Evolutionary conservation across 352 stramenopile species (phyloP).

Genomic region (Aphanomyces cochlioides): DNA sequence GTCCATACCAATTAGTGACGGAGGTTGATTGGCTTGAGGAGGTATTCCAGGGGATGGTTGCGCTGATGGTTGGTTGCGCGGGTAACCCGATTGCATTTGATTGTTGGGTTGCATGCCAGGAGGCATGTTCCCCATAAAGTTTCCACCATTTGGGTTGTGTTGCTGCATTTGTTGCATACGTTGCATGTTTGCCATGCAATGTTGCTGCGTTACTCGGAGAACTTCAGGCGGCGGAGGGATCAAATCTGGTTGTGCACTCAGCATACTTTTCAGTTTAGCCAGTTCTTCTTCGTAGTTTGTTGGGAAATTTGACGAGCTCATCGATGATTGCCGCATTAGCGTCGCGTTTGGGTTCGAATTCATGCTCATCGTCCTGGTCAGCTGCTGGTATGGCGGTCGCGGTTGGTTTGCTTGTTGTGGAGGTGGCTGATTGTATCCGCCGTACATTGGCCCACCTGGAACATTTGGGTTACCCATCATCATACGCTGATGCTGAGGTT

Average conservation of each 20-base stretch:
- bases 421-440: constrained; percentile 22
- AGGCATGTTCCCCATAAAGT: constrained; percentile 16
- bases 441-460: constrained; percentile 19
- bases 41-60: background rate
- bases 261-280: constrained; percentile 83
- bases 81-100: background rate
- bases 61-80: background rate
- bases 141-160: background rate
- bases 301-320: constrained; percentile 8
- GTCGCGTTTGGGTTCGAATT: constrained; percentile 42
- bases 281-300: constrained; percentile 85
- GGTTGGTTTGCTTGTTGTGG: constrained; percentile 38
- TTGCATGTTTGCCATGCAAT: constrained; percentile 44
- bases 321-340: constrained; percentile 56
- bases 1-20: background rate
- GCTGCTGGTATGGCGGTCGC: constrained; percentile 44
- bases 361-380: constrained; percentile 36
- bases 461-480: constrained; percentile 15
- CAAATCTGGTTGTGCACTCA: constrained; percentile 82
- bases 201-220: constrained; percentile 65
- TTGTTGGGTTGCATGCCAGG: constrained; percentile 9
- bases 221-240: constrained; percentile 85
- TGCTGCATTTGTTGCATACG: constrained; percentile 55
- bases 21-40: background rate
- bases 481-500: constrained; percentile 10